Conservation (phyloP, 345 rosid species). For the Chamaenerion angustifolium region DNA sequence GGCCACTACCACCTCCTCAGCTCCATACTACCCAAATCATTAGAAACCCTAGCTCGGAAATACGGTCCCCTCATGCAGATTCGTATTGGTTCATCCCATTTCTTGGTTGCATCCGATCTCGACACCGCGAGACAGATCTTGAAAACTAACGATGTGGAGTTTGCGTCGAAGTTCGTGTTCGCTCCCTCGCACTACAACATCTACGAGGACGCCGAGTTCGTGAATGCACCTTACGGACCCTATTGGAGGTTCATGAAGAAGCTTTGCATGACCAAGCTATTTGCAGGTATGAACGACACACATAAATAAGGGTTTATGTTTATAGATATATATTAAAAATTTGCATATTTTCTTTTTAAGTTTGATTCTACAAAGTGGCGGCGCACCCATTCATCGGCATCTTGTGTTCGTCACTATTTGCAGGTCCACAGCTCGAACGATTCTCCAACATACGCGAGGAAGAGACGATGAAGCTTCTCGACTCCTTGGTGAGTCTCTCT, state of each 20-base stretch:
- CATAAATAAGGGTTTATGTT: too few relatives aligned
- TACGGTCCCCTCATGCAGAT: conserved; percentile 54
- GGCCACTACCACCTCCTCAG: conserved; percentile 36
- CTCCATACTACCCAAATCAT: conserved; percentile 31
- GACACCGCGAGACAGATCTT: conserved; percentile 29
- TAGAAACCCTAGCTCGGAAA: conserved; percentile 28
- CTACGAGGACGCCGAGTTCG: conserved; percentile 40
- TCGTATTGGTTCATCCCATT: conserved; percentile 23
- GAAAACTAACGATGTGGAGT: conserved; percentile 35
- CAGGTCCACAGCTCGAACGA: conserved; percentile 33
- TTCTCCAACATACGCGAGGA: conserved; percentile 38
- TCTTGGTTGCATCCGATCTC: conserved; percentile 36
- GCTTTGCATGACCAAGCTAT: conserved; percentile 48
- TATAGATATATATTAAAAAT: too few relatives aligned
- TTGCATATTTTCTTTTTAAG: too few relatives aligned
- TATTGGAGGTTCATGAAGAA: conserved; percentile 68
- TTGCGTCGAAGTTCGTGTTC: conserved; percentile 40
- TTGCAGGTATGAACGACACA: conserved; percentile 9
- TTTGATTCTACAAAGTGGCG: too few relatives aligned
- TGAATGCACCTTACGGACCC: conserved; percentile 40
- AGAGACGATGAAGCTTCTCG: conserved; percentile 30
- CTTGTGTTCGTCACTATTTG: too few relatives aligned
- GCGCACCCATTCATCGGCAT: too few relatives aligned
- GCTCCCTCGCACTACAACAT: conserved; percentile 39
- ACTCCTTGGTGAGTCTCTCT: conserved; percentile 15